These are phyloP conservation scores for Lunularia cruciata DNA, from an alignment of 225 moss, liverwort and hornwort species.

Conservation along the genomic window DNA sequence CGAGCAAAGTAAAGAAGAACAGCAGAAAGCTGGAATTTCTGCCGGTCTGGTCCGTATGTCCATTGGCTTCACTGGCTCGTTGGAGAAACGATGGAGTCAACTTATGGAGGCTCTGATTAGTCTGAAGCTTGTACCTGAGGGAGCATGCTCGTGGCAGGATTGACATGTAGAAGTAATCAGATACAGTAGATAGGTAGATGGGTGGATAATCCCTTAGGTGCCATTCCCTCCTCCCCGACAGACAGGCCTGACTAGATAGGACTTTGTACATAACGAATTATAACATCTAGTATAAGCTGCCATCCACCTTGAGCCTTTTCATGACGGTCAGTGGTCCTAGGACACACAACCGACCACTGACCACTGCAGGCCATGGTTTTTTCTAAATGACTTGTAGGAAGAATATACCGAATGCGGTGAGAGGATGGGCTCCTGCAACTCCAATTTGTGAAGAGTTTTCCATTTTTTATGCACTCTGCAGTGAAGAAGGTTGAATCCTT, in stretches of 20 bases:
- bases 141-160: conserved; percentile 39
- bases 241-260: not conserved
- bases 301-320: not conserved
- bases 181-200: not conserved
- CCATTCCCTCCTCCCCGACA: not conserved
- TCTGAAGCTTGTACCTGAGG: conserved; percentile 57
- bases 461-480: conserved; percentile 3
- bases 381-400: not conserved
- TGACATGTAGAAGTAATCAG: not conserved
- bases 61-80: conserved; percentile 77
- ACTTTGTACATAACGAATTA: not conserved
- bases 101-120: conserved; percentile 67
- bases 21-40: conserved; percentile 46
- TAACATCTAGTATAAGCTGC: not conserved
- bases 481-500: not conserved
- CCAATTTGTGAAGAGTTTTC: not conserved
- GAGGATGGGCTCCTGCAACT: not conserved
- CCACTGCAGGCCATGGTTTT: not conserved
- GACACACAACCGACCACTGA: not conserved
- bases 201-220: not conserved
- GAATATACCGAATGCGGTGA: not conserved
- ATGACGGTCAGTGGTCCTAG: not conserved
- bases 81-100: conserved; percentile 82
- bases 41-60: conserved; percentile 85
- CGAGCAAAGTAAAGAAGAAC: conserved; percentile 55